Percentiles rank a stretch among this genome's conserved stretches.
Evolutionary conservation across 495 filamentous ascomycete species (phyloP).

Genomic region (Cercophora scortea): DNA sequence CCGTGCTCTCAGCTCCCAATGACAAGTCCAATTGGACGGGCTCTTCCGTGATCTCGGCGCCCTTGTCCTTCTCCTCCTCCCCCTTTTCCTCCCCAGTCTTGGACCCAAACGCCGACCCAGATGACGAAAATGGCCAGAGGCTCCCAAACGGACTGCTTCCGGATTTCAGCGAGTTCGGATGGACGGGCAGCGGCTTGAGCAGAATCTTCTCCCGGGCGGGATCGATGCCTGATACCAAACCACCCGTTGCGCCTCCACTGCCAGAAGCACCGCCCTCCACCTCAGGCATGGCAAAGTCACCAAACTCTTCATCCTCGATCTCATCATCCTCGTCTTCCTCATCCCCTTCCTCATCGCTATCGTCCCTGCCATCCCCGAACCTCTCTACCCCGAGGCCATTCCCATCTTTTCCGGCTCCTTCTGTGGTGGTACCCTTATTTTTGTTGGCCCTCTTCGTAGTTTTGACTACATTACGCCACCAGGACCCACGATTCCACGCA

Average conservation of each 20-base stretch:
- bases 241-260: conserved; percentile 7
- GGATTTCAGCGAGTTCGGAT: conserved; percentile 30
- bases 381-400: conserved; percentile 20
- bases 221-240: conserved; percentile 25
- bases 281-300: conserved; percentile 47
- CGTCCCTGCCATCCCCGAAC: conserved; percentile 40
- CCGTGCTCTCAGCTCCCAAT: conserved; percentile 2
- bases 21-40: conserved; percentile 17
- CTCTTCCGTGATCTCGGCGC: conserved; percentile 18
- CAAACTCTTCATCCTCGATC: conserved; percentile 43
- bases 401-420: neutral
- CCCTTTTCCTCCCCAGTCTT: conserved; percentile 19
- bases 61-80: conserved; percentile 20
- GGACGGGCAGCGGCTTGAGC: conserved; percentile 38
- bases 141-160: conserved; percentile 32
- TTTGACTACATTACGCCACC: conserved; percentile 38
- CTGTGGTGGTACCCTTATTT: neutral
- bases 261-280: conserved; percentile 16
- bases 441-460: conserved; percentile 10
- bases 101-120: conserved; percentile 16
- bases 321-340: conserved; percentile 34
- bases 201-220: conserved; percentile 25
- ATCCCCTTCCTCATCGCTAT: conserved; percentile 27
- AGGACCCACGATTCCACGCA: conserved; percentile 32
- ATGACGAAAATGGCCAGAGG: conserved; percentile 38